phyloP scores from a whole-genome alignment of 139 green algal species.

The Yamagishiella unicocca region DNA sequence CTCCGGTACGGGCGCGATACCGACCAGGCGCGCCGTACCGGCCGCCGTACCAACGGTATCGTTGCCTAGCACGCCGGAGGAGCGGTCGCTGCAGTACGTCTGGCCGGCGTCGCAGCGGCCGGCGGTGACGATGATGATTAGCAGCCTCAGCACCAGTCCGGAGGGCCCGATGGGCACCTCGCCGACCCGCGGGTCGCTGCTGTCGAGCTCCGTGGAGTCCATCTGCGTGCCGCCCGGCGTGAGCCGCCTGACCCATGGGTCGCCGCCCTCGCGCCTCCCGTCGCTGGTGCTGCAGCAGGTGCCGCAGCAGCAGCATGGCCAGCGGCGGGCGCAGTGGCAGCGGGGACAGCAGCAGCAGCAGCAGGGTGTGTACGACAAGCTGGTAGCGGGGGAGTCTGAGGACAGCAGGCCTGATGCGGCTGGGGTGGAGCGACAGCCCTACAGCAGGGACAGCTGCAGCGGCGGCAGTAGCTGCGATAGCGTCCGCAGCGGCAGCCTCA shows the following conservation, averaged over 20 bases:
- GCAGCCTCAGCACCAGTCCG: conserved; percentile 21
- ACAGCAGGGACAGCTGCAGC: neutral
- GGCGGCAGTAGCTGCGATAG: neutral
- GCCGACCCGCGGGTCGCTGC: neutral
- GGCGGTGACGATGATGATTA: neutral
- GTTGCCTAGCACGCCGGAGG: too few species aligned
- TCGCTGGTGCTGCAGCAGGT: too few species aligned
- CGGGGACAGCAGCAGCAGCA: neutral
- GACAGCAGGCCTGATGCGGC: too few species aligned
- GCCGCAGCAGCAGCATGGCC: too few species aligned
- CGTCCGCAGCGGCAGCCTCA: too few species aligned
- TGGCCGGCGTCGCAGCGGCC: neutral
- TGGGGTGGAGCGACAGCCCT: too few species aligned
- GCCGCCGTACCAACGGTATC: too few species aligned
- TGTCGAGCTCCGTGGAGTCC: conserved; percentile 27
- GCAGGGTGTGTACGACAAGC: neutral
- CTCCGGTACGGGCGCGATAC: too few species aligned
- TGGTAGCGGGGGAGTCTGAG: too few species aligned
- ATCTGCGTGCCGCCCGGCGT: conserved; percentile 13
- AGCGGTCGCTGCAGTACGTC: too few species aligned
- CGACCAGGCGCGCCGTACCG: too few species aligned
- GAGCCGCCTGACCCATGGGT: neutral
- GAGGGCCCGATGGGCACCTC: neutral
- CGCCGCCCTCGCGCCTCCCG: neutral
- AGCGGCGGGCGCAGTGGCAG: neutral